These are phyloP conservation scores for Trypanosoma brucei DNA, from an alignment of 208 protist genomes.

Conservation along the genomic window DNA sequence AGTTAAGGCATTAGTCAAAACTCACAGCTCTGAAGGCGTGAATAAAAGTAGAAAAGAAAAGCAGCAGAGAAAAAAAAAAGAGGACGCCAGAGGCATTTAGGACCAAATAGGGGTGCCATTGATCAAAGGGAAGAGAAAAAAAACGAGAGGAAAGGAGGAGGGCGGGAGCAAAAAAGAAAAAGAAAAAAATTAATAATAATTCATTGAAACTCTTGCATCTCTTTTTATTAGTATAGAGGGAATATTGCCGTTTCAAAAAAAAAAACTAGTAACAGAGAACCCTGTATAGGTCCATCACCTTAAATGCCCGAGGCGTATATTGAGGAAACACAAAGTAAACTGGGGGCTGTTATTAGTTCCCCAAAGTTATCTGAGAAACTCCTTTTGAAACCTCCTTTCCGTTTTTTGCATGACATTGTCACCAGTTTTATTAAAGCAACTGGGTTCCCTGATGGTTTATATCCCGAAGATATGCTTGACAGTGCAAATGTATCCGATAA, in stretches of 20 bases:
- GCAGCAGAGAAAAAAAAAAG: too few species aligned
- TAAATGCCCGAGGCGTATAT: conserved; percentile 36
- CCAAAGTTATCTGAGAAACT: conserved; percentile 90
- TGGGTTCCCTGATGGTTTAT: conserved; percentile 72
- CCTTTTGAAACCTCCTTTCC: conserved; percentile 81
- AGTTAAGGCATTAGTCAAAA: too few species aligned
- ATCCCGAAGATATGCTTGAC: conserved; percentile 60
- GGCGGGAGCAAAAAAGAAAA: too few species aligned
- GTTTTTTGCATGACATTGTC: conserved; percentile 88
- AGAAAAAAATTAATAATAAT: too few species aligned
- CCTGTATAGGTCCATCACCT: background rate
- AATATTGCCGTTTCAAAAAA: background rate
- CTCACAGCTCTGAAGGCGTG: too few species aligned
- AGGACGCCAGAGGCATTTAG: too few species aligned
- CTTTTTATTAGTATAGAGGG: conserved; percentile 1
- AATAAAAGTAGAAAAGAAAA: too few species aligned
- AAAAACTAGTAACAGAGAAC: background rate
- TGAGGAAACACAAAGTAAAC: conserved; percentile 72
- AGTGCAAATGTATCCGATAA: conserved; percentile 76
- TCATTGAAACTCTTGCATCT: background rate
- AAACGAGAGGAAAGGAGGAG: too few species aligned
- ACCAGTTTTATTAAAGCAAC: conserved; percentile 54
- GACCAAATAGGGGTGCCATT: too few species aligned
- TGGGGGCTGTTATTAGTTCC: conserved; percentile 66
- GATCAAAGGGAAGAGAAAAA: too few species aligned